Conservation (phyloP, 352 stramenopile species). For the Globisporangium apiculatum region DNA sequence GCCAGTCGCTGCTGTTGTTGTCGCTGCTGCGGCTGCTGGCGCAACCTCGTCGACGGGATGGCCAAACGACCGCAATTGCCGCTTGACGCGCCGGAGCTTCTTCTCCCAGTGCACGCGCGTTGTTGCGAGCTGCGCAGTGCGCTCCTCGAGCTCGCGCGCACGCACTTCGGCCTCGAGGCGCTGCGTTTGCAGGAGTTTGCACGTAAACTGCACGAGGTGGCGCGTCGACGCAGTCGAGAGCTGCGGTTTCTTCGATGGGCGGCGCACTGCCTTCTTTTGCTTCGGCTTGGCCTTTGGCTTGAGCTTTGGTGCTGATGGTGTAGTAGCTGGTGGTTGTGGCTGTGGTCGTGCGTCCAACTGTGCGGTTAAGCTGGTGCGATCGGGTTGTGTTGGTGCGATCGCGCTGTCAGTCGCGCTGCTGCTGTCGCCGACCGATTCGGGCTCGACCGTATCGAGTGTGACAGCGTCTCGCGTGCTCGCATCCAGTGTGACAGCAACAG, state of each 20-base stretch:
- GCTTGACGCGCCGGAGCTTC: constrained; percentile 22
- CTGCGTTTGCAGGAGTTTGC: constrained; percentile 25
- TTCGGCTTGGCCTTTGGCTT: neutral
- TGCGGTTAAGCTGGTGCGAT: too few species aligned
- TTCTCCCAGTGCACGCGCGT: constrained; percentile 35
- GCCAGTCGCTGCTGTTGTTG: neutral
- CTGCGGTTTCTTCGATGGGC: neutral
- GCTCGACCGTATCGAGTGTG: too few species aligned
- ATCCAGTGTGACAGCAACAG: too few species aligned
- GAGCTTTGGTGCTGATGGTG: neutral
- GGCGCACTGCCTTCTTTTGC: neutral
- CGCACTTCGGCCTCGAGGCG: constrained; percentile 41
- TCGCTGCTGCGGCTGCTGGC: neutral
- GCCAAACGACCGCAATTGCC: constrained; percentile 3
- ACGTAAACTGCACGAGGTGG: constrained; percentile 40
- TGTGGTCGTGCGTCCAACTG: too few species aligned
- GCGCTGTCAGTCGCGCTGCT: too few species aligned
- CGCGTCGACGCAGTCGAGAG: constrained; percentile 20
- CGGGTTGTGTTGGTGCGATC: too few species aligned
- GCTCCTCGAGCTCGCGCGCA: constrained; percentile 32
- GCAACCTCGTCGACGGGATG: constrained; percentile 3
- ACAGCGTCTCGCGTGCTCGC: too few species aligned
- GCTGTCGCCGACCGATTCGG: too few species aligned
- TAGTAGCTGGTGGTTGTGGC: neutral
- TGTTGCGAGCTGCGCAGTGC: constrained; percentile 18